Base-by-base conservation (phyloP, 2,329 filamentous ascomycete genomes). In the Calonectria fujianensis region DNA sequence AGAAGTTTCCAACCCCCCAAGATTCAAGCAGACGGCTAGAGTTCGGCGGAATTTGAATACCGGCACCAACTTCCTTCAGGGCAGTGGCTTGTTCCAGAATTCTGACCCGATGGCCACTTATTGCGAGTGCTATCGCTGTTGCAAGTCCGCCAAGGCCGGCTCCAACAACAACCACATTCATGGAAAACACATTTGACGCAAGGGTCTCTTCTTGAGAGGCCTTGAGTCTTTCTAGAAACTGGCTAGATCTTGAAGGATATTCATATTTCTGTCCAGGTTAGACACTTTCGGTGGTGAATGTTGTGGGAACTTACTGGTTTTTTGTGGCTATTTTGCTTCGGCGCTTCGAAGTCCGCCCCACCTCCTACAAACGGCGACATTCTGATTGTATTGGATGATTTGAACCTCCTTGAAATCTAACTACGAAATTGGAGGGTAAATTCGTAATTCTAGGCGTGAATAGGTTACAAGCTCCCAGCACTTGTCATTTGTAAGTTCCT, bases 81-180 rank as follows among this genome's bases (percentile, higher is more conserved):
- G 80, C 73, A 0, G 79, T 63, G 0, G 87, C 85, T 77, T 85
- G 83, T 73, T 88, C 87, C 16, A 86, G 80, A 0, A 88, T 82
- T 0, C 78, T 83, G 20, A 88, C 85, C n/a, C 73, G 57, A 72
- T 87, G 85, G 4, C 86, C 86, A 27, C 78, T 77, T 3, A 81
- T 76, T 4, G 82, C 81, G 16, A 87, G 80, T 5, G 82, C 83
- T 39, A 87, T 83, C 13, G 85, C 85, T 4, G 85, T 84, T 7
- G 85, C 84, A 1, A 88, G 80, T 20, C 86, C 86, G 7, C 86
- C 85, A 1, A 88, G 80, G 0, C 85, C 85, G n/a, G 85, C 86
- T 7, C 86, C 86, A 14, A 87, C 82, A 52, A 87, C 32, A 2
- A 76, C n/a, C 3, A 76, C 69, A 3, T 32, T 13, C 24, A 74